These are phyloP conservation scores for Crithidia mellificae DNA, from an alignment of 208 protist genomes.

Conservation along the genomic window DNA sequence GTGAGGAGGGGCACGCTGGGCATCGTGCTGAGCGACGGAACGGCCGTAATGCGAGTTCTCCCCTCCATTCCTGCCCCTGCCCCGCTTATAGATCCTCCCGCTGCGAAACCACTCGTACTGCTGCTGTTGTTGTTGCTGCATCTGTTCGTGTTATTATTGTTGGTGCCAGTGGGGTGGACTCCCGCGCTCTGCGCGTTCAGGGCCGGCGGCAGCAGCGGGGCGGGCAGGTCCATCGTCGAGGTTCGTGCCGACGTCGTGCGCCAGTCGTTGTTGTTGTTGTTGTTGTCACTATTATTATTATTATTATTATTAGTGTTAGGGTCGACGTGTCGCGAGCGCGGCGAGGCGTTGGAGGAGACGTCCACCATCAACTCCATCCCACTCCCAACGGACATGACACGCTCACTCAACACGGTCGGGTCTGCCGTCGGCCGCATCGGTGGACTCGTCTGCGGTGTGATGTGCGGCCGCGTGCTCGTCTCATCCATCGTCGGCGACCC, in stretches of 20 bases:
- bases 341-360: constrained; percentile 1
- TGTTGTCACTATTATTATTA: no score
- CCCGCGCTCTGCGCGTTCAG: no score
- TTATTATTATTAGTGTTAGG: no score
- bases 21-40: neutral
- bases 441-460: constrained; percentile 20
- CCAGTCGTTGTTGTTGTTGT: no score
- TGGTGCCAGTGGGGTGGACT: no score
- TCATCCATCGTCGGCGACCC: constrained; percentile 11
- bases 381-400: constrained; percentile 12
- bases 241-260: neutral
- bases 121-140: neutral
- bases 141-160: no score
- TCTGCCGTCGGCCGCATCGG: constrained; percentile 2
- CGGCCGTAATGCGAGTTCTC: neutral
- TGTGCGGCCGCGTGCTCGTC: constrained; percentile 12
- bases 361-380: constrained; percentile 10
- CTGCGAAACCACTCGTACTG: no score
- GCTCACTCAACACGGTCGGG: constrained; percentile 11
- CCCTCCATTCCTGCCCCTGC: no score
- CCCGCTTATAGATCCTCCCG: no score
- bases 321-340: constrained; percentile 4
- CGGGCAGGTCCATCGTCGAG: constrained; percentile 1
- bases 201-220: no score
- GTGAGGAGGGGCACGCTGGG: constrained; percentile 2